Evolutionary conservation across 1,139 yeast genomes (phyloP).

Genomic region (Yamadazyma pseudoaaseri): DNA sequence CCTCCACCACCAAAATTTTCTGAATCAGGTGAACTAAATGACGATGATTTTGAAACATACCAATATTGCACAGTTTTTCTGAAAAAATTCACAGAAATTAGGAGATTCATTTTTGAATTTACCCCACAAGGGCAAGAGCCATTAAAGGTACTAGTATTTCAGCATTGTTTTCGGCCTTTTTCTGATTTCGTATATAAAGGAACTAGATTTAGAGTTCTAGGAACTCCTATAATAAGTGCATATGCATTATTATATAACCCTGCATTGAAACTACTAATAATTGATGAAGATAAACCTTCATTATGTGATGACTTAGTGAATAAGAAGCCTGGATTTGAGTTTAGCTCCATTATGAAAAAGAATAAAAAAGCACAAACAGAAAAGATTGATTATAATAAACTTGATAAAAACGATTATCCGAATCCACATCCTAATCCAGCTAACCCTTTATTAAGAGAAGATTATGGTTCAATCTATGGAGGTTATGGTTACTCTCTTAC

Average conservation of each 20-base stretch:
- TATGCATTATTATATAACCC: conserved; percentile 34
- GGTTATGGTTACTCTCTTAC: conserved; percentile 10
- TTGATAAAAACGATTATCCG: conserved; percentile 16
- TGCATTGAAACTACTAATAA: conserved; percentile 30
- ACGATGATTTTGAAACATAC: conserved; percentile 31
- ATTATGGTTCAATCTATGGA: conserved; percentile 6
- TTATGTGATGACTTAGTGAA: conserved; percentile 37
- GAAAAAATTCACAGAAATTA: conserved; percentile 27
- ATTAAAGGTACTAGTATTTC: conserved; percentile 32
- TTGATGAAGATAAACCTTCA: conserved; percentile 37
- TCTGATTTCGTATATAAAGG: conserved; percentile 38
- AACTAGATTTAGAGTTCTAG: conserved; percentile 41
- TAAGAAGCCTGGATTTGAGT: conserved; percentile 26
- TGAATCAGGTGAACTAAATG: conserved; percentile 10
- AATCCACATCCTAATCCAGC: conserved; percentile 33
- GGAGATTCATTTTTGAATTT: conserved; percentile 32
- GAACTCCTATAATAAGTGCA: conserved; percentile 34
- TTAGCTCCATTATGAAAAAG: conserved; percentile 24
- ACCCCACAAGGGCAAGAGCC: conserved; percentile 14
- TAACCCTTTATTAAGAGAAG: conserved; percentile 21
- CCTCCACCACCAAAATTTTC: conserved; percentile 25
- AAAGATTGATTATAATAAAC: conserved; percentile 6
- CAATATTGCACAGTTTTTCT: conserved; percentile 33
- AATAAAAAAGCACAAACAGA: conserved; percentile 7
- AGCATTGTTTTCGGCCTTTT: conserved; percentile 38